Evolutionary conservation across 2,329 filamentous ascomycete genomes (phyloP).

Genomic region (Blastomyces gilchristii): DNA sequence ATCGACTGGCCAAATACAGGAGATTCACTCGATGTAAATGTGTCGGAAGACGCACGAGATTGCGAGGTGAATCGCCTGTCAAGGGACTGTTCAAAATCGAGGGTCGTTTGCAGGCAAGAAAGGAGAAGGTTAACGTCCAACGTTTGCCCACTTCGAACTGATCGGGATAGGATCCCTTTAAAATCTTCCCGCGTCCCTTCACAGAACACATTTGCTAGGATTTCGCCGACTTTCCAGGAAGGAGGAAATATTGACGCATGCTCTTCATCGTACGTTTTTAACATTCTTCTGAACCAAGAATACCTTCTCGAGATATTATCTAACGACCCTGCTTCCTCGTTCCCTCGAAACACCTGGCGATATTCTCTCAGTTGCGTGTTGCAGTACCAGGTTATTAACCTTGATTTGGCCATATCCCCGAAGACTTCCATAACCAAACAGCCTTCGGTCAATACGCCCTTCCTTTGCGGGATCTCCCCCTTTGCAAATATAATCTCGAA

Average conservation of each 20-base stretch:
- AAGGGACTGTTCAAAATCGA: conserved; percentile 90
- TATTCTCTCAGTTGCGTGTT: conserved; percentile 96
- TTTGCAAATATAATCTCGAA: conserved; percentile 94
- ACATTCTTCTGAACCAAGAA: conserved; percentile 90
- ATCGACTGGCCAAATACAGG: conserved; percentile 81
- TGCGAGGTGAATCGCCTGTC: conserved; percentile 67
- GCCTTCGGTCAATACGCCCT: conserved; percentile 66
- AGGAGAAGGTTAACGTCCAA: conserved; percentile 84
- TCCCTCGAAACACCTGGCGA: conserved; percentile 86
- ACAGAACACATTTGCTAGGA: conserved; percentile 82
- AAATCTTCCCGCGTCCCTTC: conserved; percentile 94
- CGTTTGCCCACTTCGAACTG: conserved; percentile 69
- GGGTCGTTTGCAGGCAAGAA: conserved; percentile 83
- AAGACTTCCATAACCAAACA: conserved; percentile 92
- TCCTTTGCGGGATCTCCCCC: conserved; percentile 62
- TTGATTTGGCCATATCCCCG: conserved; percentile 70
- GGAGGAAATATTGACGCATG: conserved; percentile 79
- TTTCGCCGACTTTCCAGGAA: conserved; percentile 82
- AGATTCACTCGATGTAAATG: conserved; percentile 66
- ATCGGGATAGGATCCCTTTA: conserved; percentile 79
- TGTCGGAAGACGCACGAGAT: conserved; percentile 76
- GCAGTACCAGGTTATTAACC: conserved; percentile 92
- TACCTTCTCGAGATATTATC: conserved; percentile 95
- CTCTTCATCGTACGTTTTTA: conserved; percentile 92
- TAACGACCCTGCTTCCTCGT: conserved; percentile 88